Evolutionary conservation across 1,284 basidiomycete species (phyloP).

Genomic region (Puccinia coronata): DNA sequence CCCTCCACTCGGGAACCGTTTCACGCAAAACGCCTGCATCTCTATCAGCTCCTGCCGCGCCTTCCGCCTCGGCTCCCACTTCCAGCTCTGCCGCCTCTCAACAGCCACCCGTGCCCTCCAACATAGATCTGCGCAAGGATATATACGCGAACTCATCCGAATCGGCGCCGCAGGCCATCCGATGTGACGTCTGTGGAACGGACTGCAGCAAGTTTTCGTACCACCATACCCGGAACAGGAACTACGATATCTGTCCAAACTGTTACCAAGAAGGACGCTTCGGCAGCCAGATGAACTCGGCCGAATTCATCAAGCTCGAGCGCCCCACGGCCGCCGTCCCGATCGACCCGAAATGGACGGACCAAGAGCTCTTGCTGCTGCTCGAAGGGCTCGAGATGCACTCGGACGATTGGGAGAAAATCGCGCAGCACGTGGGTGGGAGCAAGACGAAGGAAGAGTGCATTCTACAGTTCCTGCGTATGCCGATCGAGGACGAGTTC

Average conservation of each 20-base stretch:
- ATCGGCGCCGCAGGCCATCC: conserved; percentile 19
- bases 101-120: conserved; percentile 62
- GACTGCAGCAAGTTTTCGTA: conserved; percentile 74
- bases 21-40: conserved; percentile 51
- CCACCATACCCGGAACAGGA: conserved; percentile 87
- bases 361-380: conserved; percentile 83
- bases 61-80: conserved; percentile 27
- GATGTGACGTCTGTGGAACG: conserved; percentile 60
- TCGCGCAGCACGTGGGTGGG: conserved; percentile 89
- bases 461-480: conserved; percentile 88
- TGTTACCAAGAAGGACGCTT: conserved; percentile 97
- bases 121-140: conserved; percentile 76
- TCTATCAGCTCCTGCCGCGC: conserved; percentile 60
- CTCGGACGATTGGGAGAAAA: conserved; percentile 91
- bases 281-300: conserved; percentile 92
- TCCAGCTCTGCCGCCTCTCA: conserved; percentile 56
- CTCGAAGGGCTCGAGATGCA: conserved; percentile 97
- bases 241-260: conserved; percentile 81
- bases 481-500: conserved; percentile 96
- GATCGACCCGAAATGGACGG: conserved; percentile 75
- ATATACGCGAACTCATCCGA: conserved; percentile 71
- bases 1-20: conserved; percentile 81
- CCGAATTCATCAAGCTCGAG: conserved; percentile 89
- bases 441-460: conserved; percentile 83
- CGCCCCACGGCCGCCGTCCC: conserved; percentile 62